These are phyloP conservation scores for Clavispora vitiphila DNA, from an alignment of 805 yeast species.

Conservation along the genomic window DNA sequence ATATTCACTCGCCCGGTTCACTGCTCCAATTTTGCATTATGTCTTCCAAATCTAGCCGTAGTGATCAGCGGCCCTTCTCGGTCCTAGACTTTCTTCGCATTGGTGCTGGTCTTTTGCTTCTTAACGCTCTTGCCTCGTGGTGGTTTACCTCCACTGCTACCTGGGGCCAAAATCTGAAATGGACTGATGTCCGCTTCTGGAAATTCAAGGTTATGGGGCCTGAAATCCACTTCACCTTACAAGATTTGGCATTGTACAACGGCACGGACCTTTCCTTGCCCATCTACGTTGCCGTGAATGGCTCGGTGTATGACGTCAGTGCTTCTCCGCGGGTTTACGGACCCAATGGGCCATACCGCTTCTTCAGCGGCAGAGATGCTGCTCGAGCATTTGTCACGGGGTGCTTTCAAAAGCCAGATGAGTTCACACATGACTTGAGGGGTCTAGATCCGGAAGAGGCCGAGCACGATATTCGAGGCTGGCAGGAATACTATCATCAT, in stretches of 20 bases:
- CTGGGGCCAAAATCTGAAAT: slow-evolving; percentile 59
- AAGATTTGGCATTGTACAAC: slow-evolving; percentile 44
- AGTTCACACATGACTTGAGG: slow-evolving; percentile 62
- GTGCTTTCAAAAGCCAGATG: slow-evolving; percentile 50
- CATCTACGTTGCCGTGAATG: slow-evolving; percentile 55
- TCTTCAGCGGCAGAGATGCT: slow-evolving; percentile 61
- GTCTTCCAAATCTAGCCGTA: neutral
- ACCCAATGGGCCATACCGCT: slow-evolving; percentile 50
- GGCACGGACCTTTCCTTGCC: slow-evolving; percentile 48
- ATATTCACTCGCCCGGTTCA: too few relatives aligned
- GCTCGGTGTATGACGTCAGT: slow-evolving; percentile 62
- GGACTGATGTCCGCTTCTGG: slow-evolving; percentile 41
- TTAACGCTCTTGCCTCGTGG: slow-evolving; percentile 50
- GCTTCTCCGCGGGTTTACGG: slow-evolving; percentile 49
- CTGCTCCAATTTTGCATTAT: too few relatives aligned
- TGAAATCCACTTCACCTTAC: slow-evolving; percentile 33
- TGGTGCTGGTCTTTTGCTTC: slow-evolving; percentile 40
- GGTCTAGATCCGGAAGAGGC: slow-evolving; percentile 47
- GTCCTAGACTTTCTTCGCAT: slow-evolving; percentile 41
- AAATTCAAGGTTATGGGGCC: slow-evolving; percentile 16
- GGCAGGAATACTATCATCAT: slow-evolving; percentile 49
- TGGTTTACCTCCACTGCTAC: slow-evolving; percentile 51
- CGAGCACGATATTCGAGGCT: slow-evolving; percentile 35
- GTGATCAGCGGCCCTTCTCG: neutral
- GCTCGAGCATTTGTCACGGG: slow-evolving; percentile 71